These are phyloP conservation scores for Myxozyma monticola DNA, from an alignment of 805 yeast species.

Conservation along the genomic window DNA sequence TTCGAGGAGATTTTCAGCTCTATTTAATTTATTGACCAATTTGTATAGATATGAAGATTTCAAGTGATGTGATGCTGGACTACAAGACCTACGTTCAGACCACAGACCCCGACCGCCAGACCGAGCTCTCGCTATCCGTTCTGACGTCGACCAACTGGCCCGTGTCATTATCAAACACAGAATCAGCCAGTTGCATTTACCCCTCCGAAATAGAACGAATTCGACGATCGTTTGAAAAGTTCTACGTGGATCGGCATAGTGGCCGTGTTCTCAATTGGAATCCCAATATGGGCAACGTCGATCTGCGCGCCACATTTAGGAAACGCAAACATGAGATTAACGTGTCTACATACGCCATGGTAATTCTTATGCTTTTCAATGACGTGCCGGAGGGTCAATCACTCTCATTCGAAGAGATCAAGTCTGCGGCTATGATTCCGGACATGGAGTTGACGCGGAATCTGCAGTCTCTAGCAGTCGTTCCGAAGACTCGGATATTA, in stretches of 20 bases:
- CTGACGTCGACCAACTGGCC: constrained; percentile 73
- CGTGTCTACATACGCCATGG: constrained; percentile 78
- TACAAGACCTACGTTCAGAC: constrained; percentile 24
- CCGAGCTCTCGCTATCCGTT: constrained; percentile 52
- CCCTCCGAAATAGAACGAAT: constrained; percentile 50
- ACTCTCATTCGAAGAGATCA: constrained; percentile 63
- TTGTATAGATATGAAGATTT: constrained; percentile 58
- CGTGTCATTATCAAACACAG: constrained; percentile 45
- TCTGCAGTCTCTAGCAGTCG: constrained; percentile 78
- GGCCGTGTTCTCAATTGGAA: constrained; percentile 75
- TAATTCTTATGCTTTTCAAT: constrained; percentile 71
- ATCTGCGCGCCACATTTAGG: constrained; percentile 68
- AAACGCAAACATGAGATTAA: constrained; percentile 72
- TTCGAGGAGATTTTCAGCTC: background rate
- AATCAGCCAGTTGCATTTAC: constrained; percentile 32
- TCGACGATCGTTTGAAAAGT: constrained; percentile 50
- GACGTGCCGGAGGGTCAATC: constrained; percentile 46
- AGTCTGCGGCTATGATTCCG: constrained; percentile 68
- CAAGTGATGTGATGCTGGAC: constrained; percentile 48
- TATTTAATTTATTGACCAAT: background rate
- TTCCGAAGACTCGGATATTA: constrained; percentile 76
- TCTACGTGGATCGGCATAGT: constrained; percentile 52
- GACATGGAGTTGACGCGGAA: constrained; percentile 71
- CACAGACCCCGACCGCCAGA: constrained; percentile 32
- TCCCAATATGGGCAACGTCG: constrained; percentile 69